These are phyloP conservation scores for Buxus sempervirens DNA, from an alignment of 164 flowering plant species.

Conservation along the genomic window DNA sequence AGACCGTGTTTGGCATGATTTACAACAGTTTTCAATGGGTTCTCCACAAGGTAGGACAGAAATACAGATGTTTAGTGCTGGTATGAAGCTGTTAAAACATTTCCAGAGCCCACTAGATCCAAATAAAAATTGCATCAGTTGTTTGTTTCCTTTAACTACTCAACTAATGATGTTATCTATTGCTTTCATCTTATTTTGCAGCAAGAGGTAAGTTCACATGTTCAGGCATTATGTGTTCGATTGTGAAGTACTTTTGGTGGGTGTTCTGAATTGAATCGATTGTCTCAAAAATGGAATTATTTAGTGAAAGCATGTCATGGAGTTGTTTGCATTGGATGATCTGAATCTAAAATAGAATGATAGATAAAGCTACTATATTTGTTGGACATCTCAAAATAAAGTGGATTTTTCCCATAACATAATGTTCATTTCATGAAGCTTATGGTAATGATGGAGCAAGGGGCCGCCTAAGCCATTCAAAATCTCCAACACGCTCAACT, in stretches of 20 bases:
- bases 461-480: conserved; percentile 70
- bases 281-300: conserved; percentile 42
- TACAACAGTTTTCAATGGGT: conserved; percentile 59
- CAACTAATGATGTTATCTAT: conserved; percentile 27
- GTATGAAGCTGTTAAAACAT: conserved; percentile 43
- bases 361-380: conserved; percentile 50
- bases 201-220: conserved; percentile 91
- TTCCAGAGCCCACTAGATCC: conserved; percentile 18
- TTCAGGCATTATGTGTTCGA: conserved; percentile 67
- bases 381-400: conserved; percentile 47
- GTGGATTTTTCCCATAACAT: conserved; percentile 52
- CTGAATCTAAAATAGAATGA: conserved; percentile 48
- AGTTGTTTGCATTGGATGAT: conserved; percentile 49
- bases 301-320: conserved; percentile 49
- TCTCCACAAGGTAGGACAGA: conserved; percentile 94
- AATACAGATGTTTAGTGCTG: conserved; percentile 35
- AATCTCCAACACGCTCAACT: conserved; percentile 61
- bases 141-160: conserved; percentile 1
- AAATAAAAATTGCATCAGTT: background rate
- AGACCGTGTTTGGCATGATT: conserved; percentile 68
- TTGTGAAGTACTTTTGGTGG: conserved; percentile 59
- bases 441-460: conserved; percentile 82
- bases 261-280: conserved; percentile 55
- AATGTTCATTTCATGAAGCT: conserved; percentile 93
- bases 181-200: conserved; percentile 53